Conservation (phyloP, 192 early-diverging fungal genomes). For the Physocladia obscura region DNA sequence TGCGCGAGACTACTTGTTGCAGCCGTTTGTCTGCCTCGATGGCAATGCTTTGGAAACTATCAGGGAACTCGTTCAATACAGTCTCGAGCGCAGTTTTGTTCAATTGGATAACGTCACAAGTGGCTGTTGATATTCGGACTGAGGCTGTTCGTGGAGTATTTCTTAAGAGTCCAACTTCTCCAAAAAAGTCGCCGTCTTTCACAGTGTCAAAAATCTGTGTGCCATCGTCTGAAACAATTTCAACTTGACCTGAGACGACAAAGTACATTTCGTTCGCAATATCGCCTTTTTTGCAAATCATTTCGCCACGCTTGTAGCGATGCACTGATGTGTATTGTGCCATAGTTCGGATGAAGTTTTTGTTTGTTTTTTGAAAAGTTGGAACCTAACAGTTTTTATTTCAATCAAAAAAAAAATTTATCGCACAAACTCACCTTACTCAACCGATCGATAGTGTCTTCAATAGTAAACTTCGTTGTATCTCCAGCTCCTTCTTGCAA, state of each 20-base stretch:
- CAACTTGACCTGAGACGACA: slow-evolving; percentile 48
- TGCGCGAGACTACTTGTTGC: slow-evolving; percentile 36
- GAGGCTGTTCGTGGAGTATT: slow-evolving; percentile 48
- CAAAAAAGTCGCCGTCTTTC: slow-evolving; percentile 53
- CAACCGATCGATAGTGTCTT: slow-evolving; percentile 44
- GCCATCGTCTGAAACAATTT: slow-evolving; percentile 55
- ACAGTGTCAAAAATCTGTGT: slow-evolving; percentile 47
- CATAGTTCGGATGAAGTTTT: slow-evolving; percentile 44
- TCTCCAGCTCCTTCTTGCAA: slow-evolving; percentile 8
- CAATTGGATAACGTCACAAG: slow-evolving; percentile 45
- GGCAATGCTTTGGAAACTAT: slow-evolving; percentile 47
- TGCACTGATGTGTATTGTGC: slow-evolving; percentile 45
- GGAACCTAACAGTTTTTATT: slow-evolving; percentile 32
- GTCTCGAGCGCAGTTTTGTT: slow-evolving; percentile 37
- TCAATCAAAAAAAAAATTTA: not conserved
- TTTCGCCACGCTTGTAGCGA: slow-evolving; percentile 29
- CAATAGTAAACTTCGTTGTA: slow-evolving; percentile 38
- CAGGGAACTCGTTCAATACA: slow-evolving; percentile 49
- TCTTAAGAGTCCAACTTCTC: slow-evolving; percentile 53
- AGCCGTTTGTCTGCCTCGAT: slow-evolving; percentile 50
- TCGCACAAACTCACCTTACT: slow-evolving; percentile 32
- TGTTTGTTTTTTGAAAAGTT: slow-evolving; percentile 44
- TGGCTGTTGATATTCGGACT: slow-evolving; percentile 33
- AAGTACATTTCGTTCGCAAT: slow-evolving; percentile 53
- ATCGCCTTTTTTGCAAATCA: slow-evolving; percentile 52